Evolutionary conservation across 164 flowering plant genomes (phyloP), one percentile per base, ranked within the genome.

Genomic region (Chimonanthus praecox): DNA sequence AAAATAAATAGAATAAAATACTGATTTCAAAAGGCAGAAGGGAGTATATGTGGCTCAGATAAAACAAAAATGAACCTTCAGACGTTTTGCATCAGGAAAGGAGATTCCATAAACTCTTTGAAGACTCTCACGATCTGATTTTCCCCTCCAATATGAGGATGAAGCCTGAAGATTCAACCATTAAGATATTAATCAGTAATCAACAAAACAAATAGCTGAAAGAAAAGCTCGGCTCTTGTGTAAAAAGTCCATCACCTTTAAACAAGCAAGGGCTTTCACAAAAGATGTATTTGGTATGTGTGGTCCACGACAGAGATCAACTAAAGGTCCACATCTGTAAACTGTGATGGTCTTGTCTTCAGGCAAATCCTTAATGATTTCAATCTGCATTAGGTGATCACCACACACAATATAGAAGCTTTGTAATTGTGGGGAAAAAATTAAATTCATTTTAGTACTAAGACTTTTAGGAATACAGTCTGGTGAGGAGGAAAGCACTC

Each of bases 71-170:
- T 54, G 60, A 9, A 90, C 99, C 97, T 94, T 86, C 82, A 96
- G 79, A 62, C 87, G 87, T 50, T 91, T 92, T 64, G 85, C 80
- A 81, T 96, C 98, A 8, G 98, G 98, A 85, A 74, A 96, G 63
- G 99, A 96, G 67, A 96, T 96, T 47, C 99, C 99, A 84, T 96
- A 94, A 64, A 96, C 99, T 80, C 99, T 86, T 75, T 96, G 98
- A 73, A 94, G 80, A 78, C 97, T 94, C 79, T 94, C 99, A 60
- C 99, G 92, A 64, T 92, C 94, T 82, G 84, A 86, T 70, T 89
- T 85, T 2, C 98, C 98, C 73, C 98, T 84, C 99, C 99, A 95
- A 71, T 95, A 92, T 15, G 99, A 97, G 43, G 99, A 89, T 64
- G 99, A 96, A 76, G 99, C 98, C 99, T 96, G 82, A 7, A 80